Conservation (phyloP, 345 rosid species). For the Angophora floribunda region DNA sequence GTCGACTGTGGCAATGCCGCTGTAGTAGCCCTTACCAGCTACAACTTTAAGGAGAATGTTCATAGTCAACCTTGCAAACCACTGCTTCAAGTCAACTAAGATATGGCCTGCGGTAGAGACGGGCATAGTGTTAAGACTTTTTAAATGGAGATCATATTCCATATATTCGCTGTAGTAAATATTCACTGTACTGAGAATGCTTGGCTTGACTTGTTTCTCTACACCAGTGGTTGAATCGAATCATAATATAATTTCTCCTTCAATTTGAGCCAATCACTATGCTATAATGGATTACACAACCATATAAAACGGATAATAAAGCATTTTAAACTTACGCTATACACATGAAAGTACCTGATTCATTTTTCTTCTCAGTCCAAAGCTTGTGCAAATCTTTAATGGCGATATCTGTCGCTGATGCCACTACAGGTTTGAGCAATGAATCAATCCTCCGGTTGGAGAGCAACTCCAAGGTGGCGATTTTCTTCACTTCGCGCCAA, state of each 20-base stretch:
- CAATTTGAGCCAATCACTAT: neutral
- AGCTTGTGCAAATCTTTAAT: neutral
- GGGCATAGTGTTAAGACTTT: neutral
- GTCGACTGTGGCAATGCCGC: neutral
- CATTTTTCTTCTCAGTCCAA: neutral
- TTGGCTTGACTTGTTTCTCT: neutral
- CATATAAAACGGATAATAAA: neutral
- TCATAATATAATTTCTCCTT: neutral
- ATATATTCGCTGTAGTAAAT: neutral
- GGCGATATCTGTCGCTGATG: neutral
- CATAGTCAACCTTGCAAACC: constrained; percentile 9
- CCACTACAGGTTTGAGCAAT: neutral
- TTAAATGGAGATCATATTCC: neutral
- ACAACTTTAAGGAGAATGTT: constrained; percentile 16
- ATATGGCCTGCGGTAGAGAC: neutral
- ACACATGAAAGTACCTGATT: neutral
- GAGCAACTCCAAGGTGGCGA: constrained; percentile 12
- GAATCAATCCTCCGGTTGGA: neutral
- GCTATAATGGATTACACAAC: neutral
- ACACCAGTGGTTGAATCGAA: neutral
- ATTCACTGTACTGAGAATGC: neutral
- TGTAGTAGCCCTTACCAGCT: constrained; percentile 16
- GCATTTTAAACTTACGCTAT: neutral
- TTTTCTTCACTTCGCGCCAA: constrained; percentile 24
- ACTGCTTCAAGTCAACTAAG: constrained; percentile 14